phyloP scores from a whole-genome alignment of 1,139 yeast genomes.

The Yamadazyma sp. region DNA sequence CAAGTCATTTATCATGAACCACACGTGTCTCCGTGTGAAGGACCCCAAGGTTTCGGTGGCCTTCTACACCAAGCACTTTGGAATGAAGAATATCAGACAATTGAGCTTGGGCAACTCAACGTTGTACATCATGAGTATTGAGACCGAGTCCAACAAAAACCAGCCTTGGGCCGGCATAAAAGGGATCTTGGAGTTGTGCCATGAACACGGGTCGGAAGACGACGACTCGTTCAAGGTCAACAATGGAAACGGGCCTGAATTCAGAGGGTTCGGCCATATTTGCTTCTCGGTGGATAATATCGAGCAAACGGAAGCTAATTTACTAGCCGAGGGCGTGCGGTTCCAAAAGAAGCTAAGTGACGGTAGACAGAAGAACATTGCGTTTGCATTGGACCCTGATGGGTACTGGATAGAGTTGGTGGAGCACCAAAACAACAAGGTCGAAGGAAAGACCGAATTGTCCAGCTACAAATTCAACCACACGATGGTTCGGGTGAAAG shows the following conservation, averaged over 20 bases:
- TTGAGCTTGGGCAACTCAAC: slow-evolving; percentile 60
- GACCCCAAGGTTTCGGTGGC: slow-evolving; percentile 73
- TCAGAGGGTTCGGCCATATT: slow-evolving; percentile 92
- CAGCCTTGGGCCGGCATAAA: slow-evolving; percentile 58
- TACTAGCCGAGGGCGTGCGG: slow-evolving; percentile 60
- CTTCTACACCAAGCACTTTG: slow-evolving; percentile 75
- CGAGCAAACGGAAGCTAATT: slow-evolving; percentile 53
- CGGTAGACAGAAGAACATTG: slow-evolving; percentile 91
- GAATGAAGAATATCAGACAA: slow-evolving; percentile 61
- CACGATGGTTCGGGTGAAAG: slow-evolving; percentile 90
- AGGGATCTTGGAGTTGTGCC: slow-evolving; percentile 84
- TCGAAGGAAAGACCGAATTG: slow-evolving; percentile 36
- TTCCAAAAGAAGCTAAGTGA: slow-evolving; percentile 84
- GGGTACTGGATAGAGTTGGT: slow-evolving; percentile 96
- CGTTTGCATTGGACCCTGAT: slow-evolving; percentile 92
- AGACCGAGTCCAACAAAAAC: slow-evolving; percentile 42
- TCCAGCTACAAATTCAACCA: slow-evolving; percentile 73
- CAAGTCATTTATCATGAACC: slow-evolving; percentile 53
- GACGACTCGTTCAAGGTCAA: slow-evolving; percentile 59
- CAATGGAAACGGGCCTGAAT: slow-evolving; percentile 82
- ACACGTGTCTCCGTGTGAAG: slow-evolving; percentile 77
- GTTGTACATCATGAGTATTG: slow-evolving; percentile 67
- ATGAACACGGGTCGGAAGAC: slow-evolving; percentile 71
- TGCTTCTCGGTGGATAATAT: slow-evolving; percentile 86
- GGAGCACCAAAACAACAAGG: slow-evolving; percentile 52